Base-by-base conservation (phyloP, 2,329 filamentous ascomycete genomes). In the Fusarium nurragi region DNA sequence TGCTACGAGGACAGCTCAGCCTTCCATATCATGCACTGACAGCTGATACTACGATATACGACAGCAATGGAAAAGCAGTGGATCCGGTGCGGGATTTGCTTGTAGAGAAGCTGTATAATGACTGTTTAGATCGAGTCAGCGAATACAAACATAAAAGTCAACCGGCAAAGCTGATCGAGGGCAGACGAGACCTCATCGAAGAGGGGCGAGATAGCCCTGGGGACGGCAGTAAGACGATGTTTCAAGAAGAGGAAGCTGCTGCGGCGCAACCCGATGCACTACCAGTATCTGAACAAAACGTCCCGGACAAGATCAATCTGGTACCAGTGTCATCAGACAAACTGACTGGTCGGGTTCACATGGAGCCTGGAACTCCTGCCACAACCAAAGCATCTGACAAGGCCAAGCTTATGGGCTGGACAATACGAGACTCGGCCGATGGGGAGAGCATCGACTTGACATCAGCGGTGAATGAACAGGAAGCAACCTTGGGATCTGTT, bases 21-120 rank as follows among this genome's bases (percentile, higher is more conserved):
- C 84, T 99, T 19, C 89, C 89, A 16, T 97, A 97, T 74, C 93
- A 97, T 76, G 83, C 90, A 22, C 82, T 99, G 60, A 89, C 88
- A 66, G 82, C 87, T n/a, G 86, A 88, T 36, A 94, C 94, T 16
- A 95, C 93, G 10, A 88, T 99, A 11, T 97, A 97, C 79, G 96
- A 99, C 78, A 86, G 85, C 49, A 89, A 90, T 70, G 92, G 92
- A 40, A 87, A 85, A 61, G 82, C 93, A 4, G 93, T 98, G 23
- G 89, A 97, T 69, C 85, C 89, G 50, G 80, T 86, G 23, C 88
- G 91, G 66, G 95, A 99, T 76, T 86, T 88, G 52, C 85, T 94
- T 71, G 92, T 95, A 28, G 94, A 98, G 75, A 93, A 91, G 67
- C 84, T 99, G 3, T 98, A 96, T 81, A 97, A 98, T 69, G 93